Base-by-base conservation (phyloP, 441 rosid species). In the Gossypium lobatum region DNA sequence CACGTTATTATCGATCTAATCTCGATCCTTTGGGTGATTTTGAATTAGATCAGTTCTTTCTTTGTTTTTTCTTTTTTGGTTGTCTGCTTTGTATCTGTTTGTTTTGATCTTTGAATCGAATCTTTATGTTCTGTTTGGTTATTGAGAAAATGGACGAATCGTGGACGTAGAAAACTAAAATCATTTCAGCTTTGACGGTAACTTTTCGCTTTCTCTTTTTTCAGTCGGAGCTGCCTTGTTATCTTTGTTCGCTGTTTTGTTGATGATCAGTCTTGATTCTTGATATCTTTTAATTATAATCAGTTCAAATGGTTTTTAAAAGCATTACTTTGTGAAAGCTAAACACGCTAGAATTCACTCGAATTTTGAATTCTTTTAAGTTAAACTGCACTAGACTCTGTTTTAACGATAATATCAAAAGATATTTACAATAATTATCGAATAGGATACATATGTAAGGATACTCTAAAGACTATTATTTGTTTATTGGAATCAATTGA, bases 141-240 rank as follows among this genome's bases (percentile, higher is more conserved):
- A 52, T 42, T 2, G 20, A 55, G 71, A 61, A 77, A 62, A 45
- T 42, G 11, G 34, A 34, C 5, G 50, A 45, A 71, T 63, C 64
- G 8, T 14, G 66, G 39, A 1, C 39, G 34, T 60, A 23, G 46
- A 65, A 14, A 2, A 46, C 42, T 21, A 16, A 2, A 26, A 6
- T 6, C 20, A 26, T 64, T 17, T 76, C 18, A 1, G n/a, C 28
- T 76, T 58, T 50, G 63, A n/a, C 13, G 42, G 73, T 59, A 75
- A 58, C 18, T 34, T 37, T 58, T 34, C 13, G 18, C 13, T 67
- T 23, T 48, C 58, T 48, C 39, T 67, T 23, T 67, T 52, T n/a
- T 48, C 39, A 11, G 2, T 23, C 14, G 18, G 71, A n/a, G 58
- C 39, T 48, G 13, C 20, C 2, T 46, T 4, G 11, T 23, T 45